Conservation (phyloP, 1,139 yeast genomes). For the Petasospora fabianii region DNA sequence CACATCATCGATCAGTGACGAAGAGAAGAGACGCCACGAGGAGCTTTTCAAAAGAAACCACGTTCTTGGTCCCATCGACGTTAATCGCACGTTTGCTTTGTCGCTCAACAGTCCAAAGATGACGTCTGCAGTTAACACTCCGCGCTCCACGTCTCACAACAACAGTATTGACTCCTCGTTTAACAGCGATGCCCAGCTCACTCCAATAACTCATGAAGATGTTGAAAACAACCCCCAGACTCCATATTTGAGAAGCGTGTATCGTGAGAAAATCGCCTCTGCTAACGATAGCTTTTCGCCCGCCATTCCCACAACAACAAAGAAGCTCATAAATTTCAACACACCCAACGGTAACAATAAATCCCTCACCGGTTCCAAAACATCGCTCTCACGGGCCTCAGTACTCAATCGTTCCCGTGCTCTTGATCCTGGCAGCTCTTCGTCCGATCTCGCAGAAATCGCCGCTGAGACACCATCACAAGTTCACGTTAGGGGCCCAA, state of each 20-base stretch:
- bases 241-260: constrained; percentile 20
- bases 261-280: constrained; percentile 2
- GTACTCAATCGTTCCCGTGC: constrained; percentile 6
- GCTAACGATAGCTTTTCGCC: constrained; percentile 13
- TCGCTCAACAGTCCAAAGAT: constrained; percentile 5
- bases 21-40: constrained; percentile 15
- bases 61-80: constrained; percentile 17
- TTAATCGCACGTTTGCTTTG: constrained; percentile 7
- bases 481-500: constrained; percentile 12
- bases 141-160: too few species aligned
- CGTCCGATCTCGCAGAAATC: constrained; percentile 4
- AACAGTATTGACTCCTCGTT: constrained; percentile 12
- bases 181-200: constrained; percentile 9
- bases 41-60: constrained; percentile 19
- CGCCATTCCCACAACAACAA: constrained; percentile 13
- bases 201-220: constrained; percentile 18
- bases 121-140: too few species aligned
- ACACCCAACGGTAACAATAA: constrained; percentile 1
- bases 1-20: constrained; percentile 11
- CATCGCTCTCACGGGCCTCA: constrained; percentile 8
- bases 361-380: constrained; percentile 1
- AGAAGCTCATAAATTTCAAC: constrained; percentile 10
- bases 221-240: constrained; percentile 25
- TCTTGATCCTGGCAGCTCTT: constrained; percentile 1
- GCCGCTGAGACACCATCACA: constrained; percentile 12